A percentile compares a stretch with the other conserved stretches of the same genome.
phyloP scores from a whole-genome alignment of 1,284 basidiomycete species.

The Trichosporon ovoides region DNA sequence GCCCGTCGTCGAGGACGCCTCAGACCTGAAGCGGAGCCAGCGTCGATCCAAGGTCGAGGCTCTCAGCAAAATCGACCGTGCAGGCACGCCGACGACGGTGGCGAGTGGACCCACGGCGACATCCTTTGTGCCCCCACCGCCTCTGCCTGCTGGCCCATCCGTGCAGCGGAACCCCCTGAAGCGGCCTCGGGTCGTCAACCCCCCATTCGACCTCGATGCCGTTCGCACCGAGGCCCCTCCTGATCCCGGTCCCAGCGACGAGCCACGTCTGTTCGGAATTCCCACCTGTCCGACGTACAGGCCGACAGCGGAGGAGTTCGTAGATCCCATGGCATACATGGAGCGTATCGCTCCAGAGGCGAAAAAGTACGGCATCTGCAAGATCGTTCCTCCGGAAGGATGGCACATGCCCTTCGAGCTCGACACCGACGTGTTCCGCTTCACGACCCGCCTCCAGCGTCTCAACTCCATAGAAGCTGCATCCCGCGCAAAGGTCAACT shows the following conservation, averaged over 20 bases:
- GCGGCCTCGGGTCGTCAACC: constrained; percentile 29
- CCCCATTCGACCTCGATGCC: constrained; percentile 32
- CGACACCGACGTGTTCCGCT: constrained; percentile 69
- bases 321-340: constrained; percentile 94
- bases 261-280: constrained; percentile 68
- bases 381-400: constrained; percentile 85
- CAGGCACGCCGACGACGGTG: constrained; percentile 24
- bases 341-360: constrained; percentile 72
- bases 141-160: constrained; percentile 16
- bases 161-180: constrained; percentile 34
- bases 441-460: constrained; percentile 90
- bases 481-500: constrained; percentile 92
- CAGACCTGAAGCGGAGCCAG: constrained; percentile 32
- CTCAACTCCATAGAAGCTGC: constrained; percentile 97
- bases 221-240: constrained; percentile 37
- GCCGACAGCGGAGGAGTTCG: constrained; percentile 84
- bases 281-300: constrained; percentile 85
- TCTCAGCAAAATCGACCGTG: constrained; percentile 37
- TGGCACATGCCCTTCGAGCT: constrained; percentile 98
- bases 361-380: constrained; percentile 82
- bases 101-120: constrained; percentile 29
- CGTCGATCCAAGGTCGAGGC: constrained; percentile 42
- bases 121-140: constrained; percentile 34
- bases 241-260: constrained; percentile 27
- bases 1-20: constrained; percentile 16